phyloP scores from a whole-genome alignment of 345 rosid genomes.

The Garcia nutans region DNA sequence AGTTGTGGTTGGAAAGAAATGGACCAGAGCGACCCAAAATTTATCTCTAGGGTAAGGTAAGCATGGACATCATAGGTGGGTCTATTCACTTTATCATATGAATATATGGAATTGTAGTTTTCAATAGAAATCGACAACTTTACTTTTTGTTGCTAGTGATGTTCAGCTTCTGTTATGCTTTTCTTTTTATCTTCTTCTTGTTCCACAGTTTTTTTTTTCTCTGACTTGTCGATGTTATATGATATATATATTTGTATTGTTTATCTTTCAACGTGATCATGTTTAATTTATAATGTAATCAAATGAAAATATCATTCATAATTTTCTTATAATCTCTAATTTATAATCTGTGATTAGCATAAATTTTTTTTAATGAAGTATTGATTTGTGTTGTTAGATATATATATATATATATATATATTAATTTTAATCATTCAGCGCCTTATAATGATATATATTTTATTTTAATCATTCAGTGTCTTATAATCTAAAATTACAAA shows the following conservation, averaged over 20 bases:
- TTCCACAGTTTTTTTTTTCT: neutral
- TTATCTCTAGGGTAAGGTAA: neutral
- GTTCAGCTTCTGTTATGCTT: slow-evolving; percentile 14
- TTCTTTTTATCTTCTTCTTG: neutral
- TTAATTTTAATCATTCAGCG: too few relatives aligned
- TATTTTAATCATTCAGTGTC: too few relatives aligned
- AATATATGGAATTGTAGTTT: slow-evolving; percentile 13
- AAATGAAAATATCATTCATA: neutral
- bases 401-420: too few relatives aligned
- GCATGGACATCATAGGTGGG: slow-evolving; percentile 37
- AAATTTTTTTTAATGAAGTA: too few relatives aligned
- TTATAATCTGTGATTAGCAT: too few relatives aligned
- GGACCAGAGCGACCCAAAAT: neutral
- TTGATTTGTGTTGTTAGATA: too few relatives aligned
- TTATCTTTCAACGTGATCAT: neutral
- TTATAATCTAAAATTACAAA: too few relatives aligned
- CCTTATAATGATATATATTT: too few relatives aligned
- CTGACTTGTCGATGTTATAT: neutral
- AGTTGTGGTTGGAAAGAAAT: neutral
- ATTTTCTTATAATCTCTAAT: too few relatives aligned
- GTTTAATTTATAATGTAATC: slow-evolving; percentile 8
- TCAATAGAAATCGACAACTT: neutral
- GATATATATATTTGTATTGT: neutral
- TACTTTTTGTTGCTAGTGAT: neutral
- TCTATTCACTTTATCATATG: slow-evolving; percentile 12